Evolutionary conservation across 306 rosid genomes (phyloP), one percentile per base, ranked within the genome.

Genomic region (Prunus campanulata): DNA sequence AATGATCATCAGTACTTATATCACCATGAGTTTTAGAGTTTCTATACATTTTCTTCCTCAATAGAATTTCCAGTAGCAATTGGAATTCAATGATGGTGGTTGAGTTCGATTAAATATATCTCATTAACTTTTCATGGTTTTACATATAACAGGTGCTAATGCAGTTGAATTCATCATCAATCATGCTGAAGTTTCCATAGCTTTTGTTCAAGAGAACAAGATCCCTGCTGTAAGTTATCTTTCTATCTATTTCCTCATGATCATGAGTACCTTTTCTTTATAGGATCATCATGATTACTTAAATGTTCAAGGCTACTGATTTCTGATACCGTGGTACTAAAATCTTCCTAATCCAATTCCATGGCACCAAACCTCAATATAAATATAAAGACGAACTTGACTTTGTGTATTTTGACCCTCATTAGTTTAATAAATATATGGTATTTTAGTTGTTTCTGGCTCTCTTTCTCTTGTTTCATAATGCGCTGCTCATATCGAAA

Each of bases 171-270:
- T n/a, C n/a, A n/a, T n/a, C n/a, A n/a, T n/a, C n/a, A n/a, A n/a
- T n/a, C n/a, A n/a, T n/a, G n/a, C n/a, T n/a, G n/a, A n/a, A n/a
- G n/a, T n/a, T n/a, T n/a, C n/a, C n/a, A n/a, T n/a, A n/a, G n/a
- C n/a, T n/a, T n/a, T n/a, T n/a, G n/a, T n/a, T n/a, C n/a, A n/a
- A n/a, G n/a, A n/a, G n/a, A n/a, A n/a, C n/a, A n/a, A n/a, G n/a
- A n/a, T n/a, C n/a, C n/a, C n/a, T n/a, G n/a, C n/a, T n/a, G n/a
- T n/a, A n/a, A 81, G 97, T 90, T 71, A 62, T 65, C 70, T 61
- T 71, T 80, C 81, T 5, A 15, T 73, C 68, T 62, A 51, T 61
- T 57, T 27, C 69, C 16, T 79, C 22, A 61, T 30, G 24, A 66
- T 82, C 16, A 42, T 3, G 15, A 52, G 7, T 52, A 52, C 57